Evolutionary conservation across 768 basidiomycete genomes (phyloP), one percentile per base, ranked within the genome.

Genomic region (Agrocybe chaxingu): DNA sequence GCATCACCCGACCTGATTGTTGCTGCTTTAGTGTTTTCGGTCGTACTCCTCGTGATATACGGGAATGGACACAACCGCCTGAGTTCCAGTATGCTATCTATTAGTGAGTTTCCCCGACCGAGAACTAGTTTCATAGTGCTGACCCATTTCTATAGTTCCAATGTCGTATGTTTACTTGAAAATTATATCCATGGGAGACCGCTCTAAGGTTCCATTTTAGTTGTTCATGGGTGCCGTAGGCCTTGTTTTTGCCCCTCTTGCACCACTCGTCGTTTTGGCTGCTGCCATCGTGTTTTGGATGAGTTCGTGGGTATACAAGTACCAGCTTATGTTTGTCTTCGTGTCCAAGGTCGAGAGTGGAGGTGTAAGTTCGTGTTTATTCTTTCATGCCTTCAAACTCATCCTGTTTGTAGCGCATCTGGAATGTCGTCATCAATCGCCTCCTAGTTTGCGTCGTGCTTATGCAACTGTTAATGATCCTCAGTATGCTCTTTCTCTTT

Each of bases 261-360:
- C 96, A 0, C 97, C 97, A 1, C 70, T 98, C 30, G 94, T 99
- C 11, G 80, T 78, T 7, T 75, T 94, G 24, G 90, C 89, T 12
- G 92, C 85, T 9, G 85, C 86, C 2, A 64, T 87, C 31, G 92
- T 97, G 16, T 89, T 94, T 66, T 98, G 93, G 90, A 72, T 87
- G 61, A 82, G 82, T 54, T 88, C 86, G 4, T 84, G 84, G 76
- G 89, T 92, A 16, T 92, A 95, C 77, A 99, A 98, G 70, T 98
- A 98, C 62, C 89, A 95, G 72, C 75, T 98, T 44, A 93, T 98
- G 85, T 98, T 96, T 66, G 92, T 96, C 50, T 95, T 80, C 63
- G 72, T 92, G 42, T 84, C 93, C 5, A 85, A 84, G 54, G 89
- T 93, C 10, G 97, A 99, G 69, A 91, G 87, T 45, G 97, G 96